phyloP scores from a whole-genome alignment of 2,329 filamentous ascomycete genomes.

The Phyllosticta citriasiana region DNA sequence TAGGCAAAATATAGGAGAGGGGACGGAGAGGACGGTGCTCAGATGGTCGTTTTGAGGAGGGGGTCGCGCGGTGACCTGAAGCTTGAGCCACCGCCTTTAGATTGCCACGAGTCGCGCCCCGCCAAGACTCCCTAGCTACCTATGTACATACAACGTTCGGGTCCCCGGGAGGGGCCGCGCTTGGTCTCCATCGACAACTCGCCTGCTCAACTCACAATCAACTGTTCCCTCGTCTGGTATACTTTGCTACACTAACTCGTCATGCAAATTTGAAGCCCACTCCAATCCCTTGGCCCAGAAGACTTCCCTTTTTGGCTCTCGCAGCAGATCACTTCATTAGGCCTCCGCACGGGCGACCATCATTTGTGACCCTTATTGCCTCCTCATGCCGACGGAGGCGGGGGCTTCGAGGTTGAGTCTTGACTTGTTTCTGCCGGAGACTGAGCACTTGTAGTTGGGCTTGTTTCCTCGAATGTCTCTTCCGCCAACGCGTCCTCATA shows the following conservation, averaged over 20 bases:
- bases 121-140: conserved; percentile 7
- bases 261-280: not conserved
- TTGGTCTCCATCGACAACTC: not conserved
- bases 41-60: conserved; percentile 10
- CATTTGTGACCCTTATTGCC: not conserved
- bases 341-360: not conserved
- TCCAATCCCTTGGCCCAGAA: not conserved
- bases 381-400: not conserved
- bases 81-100: conserved; percentile 9
- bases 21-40: conserved; percentile 8
- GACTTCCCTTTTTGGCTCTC: not conserved
- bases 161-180: not conserved
- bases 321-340: not conserved
- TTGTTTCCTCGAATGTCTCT: not conserved
- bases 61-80: conserved; percentile 3
- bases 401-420: not conserved
- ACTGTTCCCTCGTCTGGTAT: not conserved
- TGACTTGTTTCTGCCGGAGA: not conserved
- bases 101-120: conserved; percentile 5
- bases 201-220: conserved; percentile 10
- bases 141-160: not conserved
- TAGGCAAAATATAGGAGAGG: conserved; percentile 9
- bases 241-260: conserved; percentile 5
- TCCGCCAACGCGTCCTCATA: not conserved
- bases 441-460: not conserved